phyloP scores from a whole-genome alignment of 306 rosid genomes.

The Trichosanthes truncata region DNA sequence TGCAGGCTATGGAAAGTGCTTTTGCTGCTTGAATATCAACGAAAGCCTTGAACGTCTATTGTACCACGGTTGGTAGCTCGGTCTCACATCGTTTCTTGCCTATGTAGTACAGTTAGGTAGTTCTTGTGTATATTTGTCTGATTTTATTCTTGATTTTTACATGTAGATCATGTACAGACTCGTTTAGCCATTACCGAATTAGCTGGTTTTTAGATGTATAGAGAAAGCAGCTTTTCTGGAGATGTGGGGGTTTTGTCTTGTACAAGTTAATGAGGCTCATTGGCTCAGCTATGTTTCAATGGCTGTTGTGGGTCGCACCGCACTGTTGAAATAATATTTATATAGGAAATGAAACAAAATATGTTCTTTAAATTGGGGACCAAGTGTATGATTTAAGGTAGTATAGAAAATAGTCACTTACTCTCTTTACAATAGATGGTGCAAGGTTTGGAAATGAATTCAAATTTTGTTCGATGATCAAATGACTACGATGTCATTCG shows the following conservation, averaged over 20 bases:
- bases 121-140: neutral
- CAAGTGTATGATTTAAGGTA: no score
- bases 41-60: constrained; percentile 20
- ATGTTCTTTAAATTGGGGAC: no score
- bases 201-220: neutral
- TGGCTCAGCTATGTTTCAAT: neutral
- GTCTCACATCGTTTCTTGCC: constrained; percentile 11
- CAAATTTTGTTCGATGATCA: no score
- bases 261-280: neutral
- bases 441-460: no score
- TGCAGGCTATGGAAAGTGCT: constrained; percentile 65
- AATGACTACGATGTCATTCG: no score
- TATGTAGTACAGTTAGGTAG: neutral
- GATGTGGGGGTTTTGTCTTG: neutral
- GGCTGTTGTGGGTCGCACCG: neutral
- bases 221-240: neutral
- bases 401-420: no score
- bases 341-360: neutral
- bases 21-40: constrained; percentile 27
- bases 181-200: neutral
- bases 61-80: constrained; percentile 22
- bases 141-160: neutral
- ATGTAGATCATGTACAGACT: constrained; percentile 10
- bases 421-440: no score
- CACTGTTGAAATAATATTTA: neutral